Evolutionary conservation across 2,329 filamentous ascomycete species (phyloP).

Genomic region (Ophiocordyceps robertsii): DNA sequence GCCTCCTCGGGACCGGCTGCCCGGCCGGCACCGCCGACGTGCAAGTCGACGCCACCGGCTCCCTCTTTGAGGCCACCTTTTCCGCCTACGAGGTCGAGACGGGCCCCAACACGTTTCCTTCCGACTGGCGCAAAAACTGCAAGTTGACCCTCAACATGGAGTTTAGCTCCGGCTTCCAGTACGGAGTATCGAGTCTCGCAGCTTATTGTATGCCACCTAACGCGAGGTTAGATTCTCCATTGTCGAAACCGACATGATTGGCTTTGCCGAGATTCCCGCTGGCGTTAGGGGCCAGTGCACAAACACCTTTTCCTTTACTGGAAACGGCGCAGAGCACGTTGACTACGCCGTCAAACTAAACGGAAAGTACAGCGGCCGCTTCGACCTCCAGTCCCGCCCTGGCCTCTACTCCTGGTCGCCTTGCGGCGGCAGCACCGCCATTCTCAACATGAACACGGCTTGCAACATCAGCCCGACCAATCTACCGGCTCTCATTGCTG

Average conservation of each 20-base stretch:
- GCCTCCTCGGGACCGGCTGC: slow-evolving; percentile 12
- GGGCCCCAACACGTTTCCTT: slow-evolving; percentile 8
- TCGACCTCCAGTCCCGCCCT: slow-evolving; percentile 8
- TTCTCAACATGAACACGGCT: slow-evolving; percentile 15
- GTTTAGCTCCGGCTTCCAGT: slow-evolving; percentile 13
- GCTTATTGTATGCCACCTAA: too few relatives aligned
- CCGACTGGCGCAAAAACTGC: slow-evolving; percentile 14
- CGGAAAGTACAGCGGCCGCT: slow-evolving; percentile 9
- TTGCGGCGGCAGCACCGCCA: slow-evolving; percentile 13
- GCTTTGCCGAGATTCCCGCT: slow-evolving; percentile 12
- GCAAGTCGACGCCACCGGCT: slow-evolving; percentile 10
- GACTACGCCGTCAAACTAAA: slow-evolving; percentile 6
- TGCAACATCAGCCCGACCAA: slow-evolving; percentile 10
- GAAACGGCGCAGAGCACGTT: slow-evolving; percentile 8
- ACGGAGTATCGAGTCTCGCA: not conserved
- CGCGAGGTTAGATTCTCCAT: slow-evolving; percentile 10
- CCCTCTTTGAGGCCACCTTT: slow-evolving; percentile 13
- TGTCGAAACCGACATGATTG: slow-evolving; percentile 12
- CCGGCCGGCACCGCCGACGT: slow-evolving; percentile 10
- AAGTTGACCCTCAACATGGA: slow-evolving; percentile 13
- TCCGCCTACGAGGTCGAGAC: slow-evolving; percentile 11
- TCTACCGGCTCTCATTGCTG: slow-evolving; percentile 11
- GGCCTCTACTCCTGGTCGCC: slow-evolving; percentile 11
- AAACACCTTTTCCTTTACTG: slow-evolving; percentile 14
- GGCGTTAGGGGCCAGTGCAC: slow-evolving; percentile 9